Conservation (phyloP, 805 yeast species). For the Ogataea corticis region DNA sequence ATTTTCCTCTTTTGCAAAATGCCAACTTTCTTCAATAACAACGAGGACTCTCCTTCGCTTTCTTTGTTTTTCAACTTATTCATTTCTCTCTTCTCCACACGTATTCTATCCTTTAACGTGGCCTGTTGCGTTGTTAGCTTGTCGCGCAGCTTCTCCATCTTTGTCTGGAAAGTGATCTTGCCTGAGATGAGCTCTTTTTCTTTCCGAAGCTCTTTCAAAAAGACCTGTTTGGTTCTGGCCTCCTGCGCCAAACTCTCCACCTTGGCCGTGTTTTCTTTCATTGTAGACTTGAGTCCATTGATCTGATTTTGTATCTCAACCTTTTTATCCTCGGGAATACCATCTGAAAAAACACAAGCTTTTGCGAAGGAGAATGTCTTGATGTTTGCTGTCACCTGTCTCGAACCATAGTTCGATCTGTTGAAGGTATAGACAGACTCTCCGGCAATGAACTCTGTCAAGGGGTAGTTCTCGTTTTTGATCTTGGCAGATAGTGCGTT, state of each 20-base stretch:
- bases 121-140: slow-evolving; percentile 18
- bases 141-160: slow-evolving; percentile 14
- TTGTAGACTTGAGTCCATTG: slow-evolving; percentile 6
- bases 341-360: slow-evolving; percentile 34
- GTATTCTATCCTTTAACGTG: slow-evolving; percentile 19
- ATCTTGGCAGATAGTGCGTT: slow-evolving; percentile 35
- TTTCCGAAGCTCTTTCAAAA: slow-evolving; percentile 9
- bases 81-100: slow-evolving; percentile 17
- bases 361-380: slow-evolving; percentile 26
- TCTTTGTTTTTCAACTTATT: slow-evolving; percentile 15
- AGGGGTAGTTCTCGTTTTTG: slow-evolving; percentile 42
- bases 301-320: slow-evolving; percentile 19
- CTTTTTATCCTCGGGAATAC: slow-evolving; percentile 33
- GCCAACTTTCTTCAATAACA: slow-evolving; percentile 18
- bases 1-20: slow-evolving; percentile 14
- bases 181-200: slow-evolving; percentile 12
- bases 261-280: slow-evolving; percentile 13
- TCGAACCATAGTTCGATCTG: slow-evolving; percentile 64
- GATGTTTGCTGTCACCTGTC: slow-evolving; percentile 49
- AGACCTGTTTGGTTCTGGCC: slow-evolving; percentile 6
- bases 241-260: slow-evolving; percentile 1
- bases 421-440: slow-evolving; percentile 49
- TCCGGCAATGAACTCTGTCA: slow-evolving; percentile 63
- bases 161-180: slow-evolving; percentile 16
- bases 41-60: slow-evolving; percentile 15